Evolutionary conservation across 164 flowering plant genomes (phyloP), one percentile per base, ranked within the genome.

Genomic region (Chloranthus sessilifolius): DNA sequence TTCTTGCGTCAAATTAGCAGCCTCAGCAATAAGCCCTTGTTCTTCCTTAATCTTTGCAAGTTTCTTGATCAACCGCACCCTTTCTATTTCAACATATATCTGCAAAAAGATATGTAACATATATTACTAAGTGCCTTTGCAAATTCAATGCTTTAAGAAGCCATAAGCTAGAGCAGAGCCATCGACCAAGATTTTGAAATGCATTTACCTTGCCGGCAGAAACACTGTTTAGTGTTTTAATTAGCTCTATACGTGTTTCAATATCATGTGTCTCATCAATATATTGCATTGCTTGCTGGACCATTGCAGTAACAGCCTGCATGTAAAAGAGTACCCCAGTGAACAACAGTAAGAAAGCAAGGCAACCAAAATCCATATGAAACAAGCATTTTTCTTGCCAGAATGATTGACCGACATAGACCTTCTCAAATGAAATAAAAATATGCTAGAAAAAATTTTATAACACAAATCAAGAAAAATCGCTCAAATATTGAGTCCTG

Each of bases 1-100:
- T 78, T 92, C 96, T 66, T 88, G 96, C 98, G 88, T 88, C 74
- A 92, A 72, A 61, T 92, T 96, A 36, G 98, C 98, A 56, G 98
- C 98, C 59, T 92, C 96, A 20, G 87, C 88, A 40, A 92, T 76
- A n/a, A 52, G 85, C 33, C 95, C 95, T 52, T 92, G 98, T 34
- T 71, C 95, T 79, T 92, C 98, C 70, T 88, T 92, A 25, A 92
- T 85, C 70, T 88, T 88, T 35, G 98, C 94, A 53, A 92, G 94
- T 54, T 68, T 88, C 69, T 81, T 92, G 27, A 88, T 73, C 64
- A 92, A 63, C 39, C 96, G 57, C 42, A 95, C 90, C 62, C 96
- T 79, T 68, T 88, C 98, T 41, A 92, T 82, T 70, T 88, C 96
- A 55, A 88, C 96, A 71, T 83, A 92, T 36, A 88, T 92, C 96